These are phyloP conservation scores for Lichina pygmaea DNA, from an alignment of 495 filamentous ascomycete species.

Conservation along the genomic window DNA sequence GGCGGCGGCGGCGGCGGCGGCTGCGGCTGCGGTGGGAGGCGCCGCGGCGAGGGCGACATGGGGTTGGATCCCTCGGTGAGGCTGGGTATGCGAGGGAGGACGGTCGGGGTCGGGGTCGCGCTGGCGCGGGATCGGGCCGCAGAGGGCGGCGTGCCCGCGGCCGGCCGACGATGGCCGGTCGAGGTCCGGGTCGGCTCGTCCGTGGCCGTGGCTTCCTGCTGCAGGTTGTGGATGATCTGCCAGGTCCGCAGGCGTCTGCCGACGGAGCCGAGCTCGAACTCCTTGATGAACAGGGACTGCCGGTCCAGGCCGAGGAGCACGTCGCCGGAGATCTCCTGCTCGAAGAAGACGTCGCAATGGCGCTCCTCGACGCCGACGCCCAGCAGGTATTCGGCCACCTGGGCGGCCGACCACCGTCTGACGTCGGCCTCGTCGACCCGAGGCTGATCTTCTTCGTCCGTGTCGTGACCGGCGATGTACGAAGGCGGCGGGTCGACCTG, in stretches of 20 bases:
- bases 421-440: slow-evolving; percentile 12
- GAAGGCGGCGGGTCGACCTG: slow-evolving; percentile 51
- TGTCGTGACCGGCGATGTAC: slow-evolving; percentile 57
- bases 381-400: slow-evolving; percentile 70
- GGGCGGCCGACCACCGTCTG: slow-evolving; percentile 36
- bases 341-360: slow-evolving; percentile 80
- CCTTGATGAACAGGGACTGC: slow-evolving; percentile 73
- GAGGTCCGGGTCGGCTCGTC: slow-evolving; percentile 10
- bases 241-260: slow-evolving; percentile 76
- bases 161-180: not conserved
- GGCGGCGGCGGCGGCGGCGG: slow-evolving; percentile 13
- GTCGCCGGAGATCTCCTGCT: slow-evolving; percentile 89
- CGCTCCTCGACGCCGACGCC: slow-evolving; percentile 50
- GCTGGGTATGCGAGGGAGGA: slow-evolving; percentile 33
- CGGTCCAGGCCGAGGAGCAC: slow-evolving; percentile 89
- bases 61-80: slow-evolving; percentile 17
- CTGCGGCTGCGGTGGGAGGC: slow-evolving; percentile 7
- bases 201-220: slow-evolving; percentile 47
- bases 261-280: slow-evolving; percentile 80
- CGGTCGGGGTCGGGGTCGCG: slow-evolving; percentile 18
- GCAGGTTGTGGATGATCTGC: slow-evolving; percentile 73
- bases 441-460: slow-evolving; percentile 15
- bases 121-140: slow-evolving; percentile 1
- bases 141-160: not conserved
- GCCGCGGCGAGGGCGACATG: not conserved